phyloP scores from a whole-genome alignment of 148 eudicot genomes.

The Selenicereus undatus region DNA sequence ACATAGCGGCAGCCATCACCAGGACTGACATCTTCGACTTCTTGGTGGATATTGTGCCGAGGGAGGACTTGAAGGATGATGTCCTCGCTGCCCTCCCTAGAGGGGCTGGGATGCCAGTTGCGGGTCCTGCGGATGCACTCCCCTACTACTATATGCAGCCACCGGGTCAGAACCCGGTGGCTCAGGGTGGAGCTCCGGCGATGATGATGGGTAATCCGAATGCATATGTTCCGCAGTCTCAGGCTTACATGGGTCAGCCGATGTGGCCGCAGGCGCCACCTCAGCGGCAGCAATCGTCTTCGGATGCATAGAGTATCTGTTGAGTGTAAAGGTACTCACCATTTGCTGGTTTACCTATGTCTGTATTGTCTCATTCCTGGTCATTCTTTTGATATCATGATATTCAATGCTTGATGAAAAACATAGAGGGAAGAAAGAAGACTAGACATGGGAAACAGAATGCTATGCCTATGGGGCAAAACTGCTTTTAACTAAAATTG shows the following conservation, averaged over 20 bases:
- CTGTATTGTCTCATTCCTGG: too few relatives aligned
- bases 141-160: constrained; percentile 72
- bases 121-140: constrained; percentile 50
- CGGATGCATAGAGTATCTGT: constrained; percentile 46
- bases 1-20: constrained; percentile 72
- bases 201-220: constrained; percentile 66
- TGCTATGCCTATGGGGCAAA: not conserved
- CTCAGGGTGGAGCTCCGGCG: constrained; percentile 52
- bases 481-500: not conserved
- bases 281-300: constrained; percentile 58
- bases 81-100: constrained; percentile 54
- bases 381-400: too few relatives aligned
- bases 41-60: constrained; percentile 72
- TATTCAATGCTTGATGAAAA: not conserved
- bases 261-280: constrained; percentile 68
- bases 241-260: constrained; percentile 58
- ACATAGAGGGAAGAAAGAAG: not conserved
- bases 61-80: constrained; percentile 76
- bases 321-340: constrained; percentile 22
- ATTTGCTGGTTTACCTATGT: not conserved
- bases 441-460: not conserved
- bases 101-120: constrained; percentile 50
- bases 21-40: constrained; percentile 79
- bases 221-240: constrained; percentile 47
- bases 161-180: constrained; percentile 41